Evolutionary conservation across 331 rosid species (phyloP), one percentile per base, ranked within the genome.

Genomic region (Telfairia occidentalis): DNA sequence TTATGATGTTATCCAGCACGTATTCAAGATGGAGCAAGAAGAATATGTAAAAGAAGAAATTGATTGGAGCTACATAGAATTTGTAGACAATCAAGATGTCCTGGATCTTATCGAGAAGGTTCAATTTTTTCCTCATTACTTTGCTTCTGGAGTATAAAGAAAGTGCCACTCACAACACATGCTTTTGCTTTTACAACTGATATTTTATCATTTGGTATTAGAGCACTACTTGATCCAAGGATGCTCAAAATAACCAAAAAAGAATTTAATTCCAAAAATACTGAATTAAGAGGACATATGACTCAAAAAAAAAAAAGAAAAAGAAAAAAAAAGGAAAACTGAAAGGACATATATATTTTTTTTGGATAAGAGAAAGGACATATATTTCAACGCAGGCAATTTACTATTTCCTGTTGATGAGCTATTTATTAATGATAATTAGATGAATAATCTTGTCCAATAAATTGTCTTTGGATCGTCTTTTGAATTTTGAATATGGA

Each of bases 21-120:
- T 92, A 65, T 92, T 92, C 94, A 92, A 90, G 92, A 72, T 87
- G 89, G 92, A 90, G 83, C 97, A 92, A 87, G 98, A 90, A 81
- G 89, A 85, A 82, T 92, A 90, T 81, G 87, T 87, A 50, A 84
- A 83, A 79, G 92, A 92, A 81, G 89, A 78, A 82, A 92, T 92
- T 75, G 82, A 90, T 48, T 92, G 97, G 98, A 90, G 96, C 86
- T 90, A 92, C 90, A 83, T 92, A 78, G 93, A 84, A 67, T 92
- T 86, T 85, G 84, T 90, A 37, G 98, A 90, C 83, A 92, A 92
- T 83, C 96, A 89, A 81, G 97, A 89, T 77, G 90, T 89, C 77
- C 81, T 92, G 32, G 96, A 92, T 86, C 97, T 92, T 81, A 89
- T 92, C 71, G 98, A 92, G 86, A 91, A 90, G 97, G 98, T 92